Base-by-base conservation (phyloP, 768 basidiomycete species). In the Podaxis mareebaensis region DNA sequence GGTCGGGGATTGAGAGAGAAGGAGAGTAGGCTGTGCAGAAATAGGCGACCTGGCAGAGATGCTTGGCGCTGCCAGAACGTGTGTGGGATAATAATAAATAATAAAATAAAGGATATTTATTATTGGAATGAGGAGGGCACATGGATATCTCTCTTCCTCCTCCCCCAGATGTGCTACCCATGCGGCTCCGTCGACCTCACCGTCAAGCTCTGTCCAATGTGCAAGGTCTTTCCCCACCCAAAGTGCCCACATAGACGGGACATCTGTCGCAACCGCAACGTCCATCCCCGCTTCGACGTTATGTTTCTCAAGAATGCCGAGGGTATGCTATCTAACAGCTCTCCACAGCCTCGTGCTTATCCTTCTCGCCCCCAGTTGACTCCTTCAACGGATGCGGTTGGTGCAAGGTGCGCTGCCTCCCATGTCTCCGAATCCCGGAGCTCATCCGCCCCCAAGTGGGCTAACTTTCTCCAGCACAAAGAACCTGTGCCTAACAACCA, bases 381-480 rank as follows among this genome's bases (percentile, higher is more conserved):
- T 85, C 85, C 39, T 93, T 93, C 80, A 92, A 90, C 69, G 91
- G 91, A 54, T 94, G 92, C 73, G 93, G 93, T 24, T 95, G 85
- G 75, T 95, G 93, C 89, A 95, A 93, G 87, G 92, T 93, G 64
- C 48, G 75, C 73, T 52, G 52, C 33, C 56, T 36, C 44, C 17
- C 30, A 40, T 68, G 64, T 67, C 62, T 66, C 60, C 69, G 67
- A 64, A 11, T 53, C 61, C 53, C 67, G 65, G 68, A 69, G 69
- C 73, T 71, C 70, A 71, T 64, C 67, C 56, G 46, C 26, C 52
- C 51, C 64, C 56, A 76, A 92, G 92, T 93, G 91, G 91, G 90
- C 90, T 85, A 85, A 12, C 77, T 81, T 26, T 72, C 83, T 38
- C 77, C 81, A 17, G 70, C 83, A 63, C 87, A 86, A 62, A 48